Evolutionary conservation across 2,329 filamentous ascomycete genomes (phyloP).

Genomic region (Aspergillus texensis): DNA sequence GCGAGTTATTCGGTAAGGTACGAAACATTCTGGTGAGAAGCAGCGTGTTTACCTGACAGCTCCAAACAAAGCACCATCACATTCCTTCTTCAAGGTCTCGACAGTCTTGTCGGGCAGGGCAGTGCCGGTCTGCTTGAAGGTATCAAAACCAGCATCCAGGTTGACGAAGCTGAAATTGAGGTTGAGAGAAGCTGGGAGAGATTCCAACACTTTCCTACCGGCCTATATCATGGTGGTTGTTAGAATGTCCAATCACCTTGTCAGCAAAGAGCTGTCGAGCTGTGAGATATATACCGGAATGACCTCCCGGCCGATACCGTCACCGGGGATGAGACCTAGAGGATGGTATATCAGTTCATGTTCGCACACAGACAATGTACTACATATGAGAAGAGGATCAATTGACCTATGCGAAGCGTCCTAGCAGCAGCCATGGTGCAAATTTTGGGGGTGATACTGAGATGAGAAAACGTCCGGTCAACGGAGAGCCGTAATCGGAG

Average conservation of each 20-base stretch:
- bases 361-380: neutral
- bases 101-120: conserved; percentile 91
- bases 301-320: conserved; percentile 98
- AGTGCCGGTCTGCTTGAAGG: conserved; percentile 84
- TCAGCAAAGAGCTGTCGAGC: neutral
- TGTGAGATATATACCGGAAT: conserved; percentile 66
- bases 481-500: conserved; percentile 34
- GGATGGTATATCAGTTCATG: conserved; percentile 18
- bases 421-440: conserved; percentile 55
- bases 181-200: conserved; percentile 84
- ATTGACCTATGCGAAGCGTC: conserved; percentile 68
- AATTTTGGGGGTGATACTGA: conserved; percentile 5
- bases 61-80: conserved; percentile 94
- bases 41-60: conserved; percentile 69
- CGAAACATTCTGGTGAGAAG: neutral
- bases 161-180: conserved; percentile 94
- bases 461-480: conserved; percentile 13
- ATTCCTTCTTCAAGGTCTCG: conserved; percentile 83
- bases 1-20: neutral
- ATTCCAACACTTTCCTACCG: conserved; percentile 87
- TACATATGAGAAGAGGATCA: conserved; percentile 10
- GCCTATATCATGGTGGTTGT: conserved; percentile 48
- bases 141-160: conserved; percentile 89
- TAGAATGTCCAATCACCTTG: conserved; percentile 9
- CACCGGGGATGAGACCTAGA: conserved; percentile 90